Percentiles rank a stretch among this genome's conserved stretches.
These are phyloP conservation scores for Onygenales sp. DNA, from an alignment of 2,329 filamentous ascomycete species.

Conservation along the genomic window DNA sequence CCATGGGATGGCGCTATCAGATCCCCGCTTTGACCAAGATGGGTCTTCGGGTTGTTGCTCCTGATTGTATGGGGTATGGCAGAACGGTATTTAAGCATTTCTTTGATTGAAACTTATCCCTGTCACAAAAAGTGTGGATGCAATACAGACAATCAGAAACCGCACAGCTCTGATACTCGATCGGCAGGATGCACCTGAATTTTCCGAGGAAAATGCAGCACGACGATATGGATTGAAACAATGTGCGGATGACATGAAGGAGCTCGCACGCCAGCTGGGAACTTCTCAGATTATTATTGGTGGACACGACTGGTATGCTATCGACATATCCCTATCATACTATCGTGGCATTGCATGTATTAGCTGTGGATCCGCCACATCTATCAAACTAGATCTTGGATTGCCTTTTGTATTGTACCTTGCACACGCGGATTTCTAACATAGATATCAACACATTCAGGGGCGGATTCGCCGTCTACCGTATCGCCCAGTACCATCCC, in stretches of 20 bases:
- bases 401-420: background rate
- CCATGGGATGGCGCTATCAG: constrained; percentile 82
- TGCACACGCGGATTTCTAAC: background rate
- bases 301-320: constrained; percentile 69
- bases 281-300: constrained; percentile 62
- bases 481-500: constrained; percentile 64
- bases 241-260: constrained; percentile 64
- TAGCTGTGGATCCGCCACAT: too few relatives aligned
- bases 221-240: constrained; percentile 60
- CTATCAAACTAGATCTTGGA: background rate
- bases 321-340: background rate
- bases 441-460: constrained; percentile 18
- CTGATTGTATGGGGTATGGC: constrained; percentile 82
- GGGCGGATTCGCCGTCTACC: constrained; percentile 72
- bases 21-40: constrained; percentile 65
- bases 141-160: background rate
- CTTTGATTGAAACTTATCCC: background rate
- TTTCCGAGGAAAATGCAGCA: constrained; percentile 51
- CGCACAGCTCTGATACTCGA: background rate
- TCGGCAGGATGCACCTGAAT: constrained; percentile 32
- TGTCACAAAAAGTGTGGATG: background rate
- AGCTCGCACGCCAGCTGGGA: constrained; percentile 53
- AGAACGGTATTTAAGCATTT: constrained; percentile 46
- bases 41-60: constrained; percentile 69
- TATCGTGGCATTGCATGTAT: too few relatives aligned